A percentile compares a stretch with the other conserved stretches of the same genome.
phyloP scores from a whole-genome alignment of 345 rosid genomes.

The Excoecaria cochinchinensis region DNA sequence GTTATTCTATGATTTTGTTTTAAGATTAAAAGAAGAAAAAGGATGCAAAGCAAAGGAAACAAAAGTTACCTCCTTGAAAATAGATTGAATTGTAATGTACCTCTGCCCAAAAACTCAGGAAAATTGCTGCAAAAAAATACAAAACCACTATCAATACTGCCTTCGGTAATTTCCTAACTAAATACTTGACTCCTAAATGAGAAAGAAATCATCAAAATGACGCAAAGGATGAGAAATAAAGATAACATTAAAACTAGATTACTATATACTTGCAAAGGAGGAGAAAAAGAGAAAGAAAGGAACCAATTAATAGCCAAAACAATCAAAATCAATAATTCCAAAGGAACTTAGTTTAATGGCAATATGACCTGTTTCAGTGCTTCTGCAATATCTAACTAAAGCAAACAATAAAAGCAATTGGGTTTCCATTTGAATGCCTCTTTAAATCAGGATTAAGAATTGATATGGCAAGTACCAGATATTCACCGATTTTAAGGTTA shows the following conservation, averaged over 20 bases:
- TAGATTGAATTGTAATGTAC: conserved; percentile 96
- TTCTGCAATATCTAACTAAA: no score
- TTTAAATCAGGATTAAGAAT: background rate
- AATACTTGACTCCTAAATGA: background rate
- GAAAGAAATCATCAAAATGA: background rate
- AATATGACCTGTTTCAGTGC: background rate
- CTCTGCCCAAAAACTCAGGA: conserved; percentile 95
- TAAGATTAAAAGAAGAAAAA: no score
- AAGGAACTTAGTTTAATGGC: background rate
- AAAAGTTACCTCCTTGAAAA: conserved; percentile 53
- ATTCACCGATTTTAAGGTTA: no score
- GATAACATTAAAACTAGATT: no score
- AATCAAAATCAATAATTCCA: background rate
- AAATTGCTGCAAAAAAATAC: conserved; percentile 56
- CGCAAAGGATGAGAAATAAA: no score
- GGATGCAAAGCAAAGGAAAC: background rate
- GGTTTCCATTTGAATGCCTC: background rate
- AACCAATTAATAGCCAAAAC: background rate
- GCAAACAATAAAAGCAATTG: no score
- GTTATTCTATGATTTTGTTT: background rate
- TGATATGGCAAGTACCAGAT: background rate
- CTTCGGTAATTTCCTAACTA: background rate
- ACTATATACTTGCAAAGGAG: no score
- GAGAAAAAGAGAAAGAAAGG: no score
- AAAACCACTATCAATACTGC: conserved; percentile 10